Base-by-base conservation (phyloP, 2,329 filamentous ascomycete species). In the Blastomyces gilchristii region DNA sequence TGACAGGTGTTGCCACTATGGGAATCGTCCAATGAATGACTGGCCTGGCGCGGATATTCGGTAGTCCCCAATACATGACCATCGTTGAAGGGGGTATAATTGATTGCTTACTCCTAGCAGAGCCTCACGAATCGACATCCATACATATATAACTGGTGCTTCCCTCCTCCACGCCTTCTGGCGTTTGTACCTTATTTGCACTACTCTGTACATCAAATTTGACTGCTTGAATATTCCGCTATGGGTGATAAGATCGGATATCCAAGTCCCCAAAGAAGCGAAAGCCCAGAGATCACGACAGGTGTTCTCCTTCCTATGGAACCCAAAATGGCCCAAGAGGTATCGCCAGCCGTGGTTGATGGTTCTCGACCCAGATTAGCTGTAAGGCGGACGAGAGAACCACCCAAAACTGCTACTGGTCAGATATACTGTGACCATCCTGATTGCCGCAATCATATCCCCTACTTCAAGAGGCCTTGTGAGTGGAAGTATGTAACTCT, bases 401-500 rank as follows among this genome's bases (percentile, higher is more conserved):
- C 83, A 12, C 82, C 82, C 56, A 80, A 80, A 75, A 91, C 91
- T 68, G 73, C 79, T 0, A 82, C 89, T 31, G 89, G 89, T n/a
- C 87, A 90, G 71, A 94, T 87, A 69, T 82, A 87, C 63, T 97
- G 93, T 75, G 85, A 84, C 18, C 84, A 85, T 68, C 76, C 81
- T 0, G 86, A 87, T 63, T 97, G 92, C 70, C 81, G 79, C 14
- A 84, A 87, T 61, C 81, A 86, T 5, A 70, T 81, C 5, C 83
- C 81, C 54, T 83, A 82, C 14, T 97, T 96, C 72, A 82, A 84
- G 62, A 85, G 91, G 67, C 93, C 90, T 68, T 96, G 92, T 78
- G 92, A 96, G 78, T 97, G 90, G 90, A 95, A 88, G 91, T 94
- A 80, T 84, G 89, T 39, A n/a, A 63, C n/a, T 49, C 63, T 2